Evolutionary conservation across 768 basidiomycete genomes (phyloP).

Genomic region (Termitomyces sp.): DNA sequence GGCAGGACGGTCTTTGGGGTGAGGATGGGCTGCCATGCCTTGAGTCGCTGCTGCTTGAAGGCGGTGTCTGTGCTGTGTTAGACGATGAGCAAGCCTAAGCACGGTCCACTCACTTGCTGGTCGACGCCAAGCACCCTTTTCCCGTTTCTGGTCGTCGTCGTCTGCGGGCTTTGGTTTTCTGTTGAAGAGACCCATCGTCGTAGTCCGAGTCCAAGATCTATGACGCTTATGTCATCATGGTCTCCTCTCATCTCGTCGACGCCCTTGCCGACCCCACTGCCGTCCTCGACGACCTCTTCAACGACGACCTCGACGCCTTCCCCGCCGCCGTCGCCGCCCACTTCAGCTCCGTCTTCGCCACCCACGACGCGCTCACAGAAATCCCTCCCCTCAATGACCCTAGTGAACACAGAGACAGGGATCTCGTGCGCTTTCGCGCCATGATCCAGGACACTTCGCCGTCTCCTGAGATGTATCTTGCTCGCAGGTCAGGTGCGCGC

Average conservation of each 20-base stretch:
- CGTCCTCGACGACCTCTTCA: slow-evolving; percentile 45
- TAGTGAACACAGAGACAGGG: slow-evolving; percentile 39
- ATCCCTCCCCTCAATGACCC: slow-evolving; percentile 56
- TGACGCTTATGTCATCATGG: slow-evolving; percentile 38
- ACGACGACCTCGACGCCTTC: slow-evolving; percentile 28
- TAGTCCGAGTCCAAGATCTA: slow-evolving; percentile 8
- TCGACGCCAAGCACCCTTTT: slow-evolving; percentile 80
- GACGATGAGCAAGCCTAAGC: slow-evolving; percentile 15
- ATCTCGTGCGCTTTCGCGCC: slow-evolving; percentile 65
- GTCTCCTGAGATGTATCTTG: slow-evolving; percentile 69
- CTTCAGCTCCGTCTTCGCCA: slow-evolving; percentile 39
- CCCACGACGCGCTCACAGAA: slow-evolving; percentile 37
- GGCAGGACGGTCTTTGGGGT: slow-evolving; percentile 97
- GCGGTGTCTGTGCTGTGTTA: slow-evolving; percentile 68
- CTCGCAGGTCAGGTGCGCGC: slow-evolving; percentile 30
- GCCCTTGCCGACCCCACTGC: slow-evolving; percentile 44
- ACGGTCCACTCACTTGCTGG: slow-evolving; percentile 65
- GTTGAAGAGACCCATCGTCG: slow-evolving; percentile 48
- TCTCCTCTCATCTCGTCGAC: slow-evolving; percentile 42
- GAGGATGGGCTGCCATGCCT: slow-evolving; percentile 99
- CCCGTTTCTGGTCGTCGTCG: slow-evolving; percentile 59
- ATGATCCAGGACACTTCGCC: slow-evolving; percentile 83
- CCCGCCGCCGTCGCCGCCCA: slow-evolving; percentile 37
- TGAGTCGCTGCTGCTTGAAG: slow-evolving; percentile 98
- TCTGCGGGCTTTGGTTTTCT: slow-evolving; percentile 18